Base-by-base conservation (phyloP, 495 filamentous ascomycete genomes). In the Penicillium malachiteum region DNA sequence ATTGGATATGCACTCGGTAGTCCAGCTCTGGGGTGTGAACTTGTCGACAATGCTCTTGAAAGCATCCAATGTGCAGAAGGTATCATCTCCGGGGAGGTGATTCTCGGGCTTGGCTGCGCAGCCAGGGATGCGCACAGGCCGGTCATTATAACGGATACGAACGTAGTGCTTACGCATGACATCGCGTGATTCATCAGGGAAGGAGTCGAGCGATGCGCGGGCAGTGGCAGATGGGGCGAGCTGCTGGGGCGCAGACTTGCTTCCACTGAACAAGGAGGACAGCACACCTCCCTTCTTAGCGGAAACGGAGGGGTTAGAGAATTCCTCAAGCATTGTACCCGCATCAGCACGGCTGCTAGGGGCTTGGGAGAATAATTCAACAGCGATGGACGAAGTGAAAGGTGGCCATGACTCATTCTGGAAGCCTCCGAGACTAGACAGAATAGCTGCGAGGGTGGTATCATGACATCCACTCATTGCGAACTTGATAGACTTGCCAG, bases 31-130 rank as follows among this genome's bases (percentile, higher is more conserved):
- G 0, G 94, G 94, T 5, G 89, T 93, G 65, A 91, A 94, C 59
- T 91, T 90, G 70, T 96, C 92, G 14, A 93, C 88, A 58, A 96
- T 90, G 47, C 80, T 75, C 70, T 97, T 97, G 81, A 98, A 98
- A 2, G 94, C 84, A 44, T 88, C 83, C 59, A 98, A 65, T 1
- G 94, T 98, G 74, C 94, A 97, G 67, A 98, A 96, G 18, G 81
- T 89, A 58, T 92, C 87, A 65, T 98, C 89, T 3, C 91, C 92
- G 30, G 92, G 83, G 5, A 96, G 78, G 72, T 98, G 94, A 39
- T 92, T 96, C 31, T 90, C 89, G 1, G 79, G 68, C 34, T 77
- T 72, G 55, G 79, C 84, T 35, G 71, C 76, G 66, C 94, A 98
- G 30, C 91, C 91, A 6, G 92, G 92, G 48, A 97, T 81, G 9